Conservation (phyloP, 192 early-diverging fungal genomes). For the Chytriomyces sp. region DNA sequence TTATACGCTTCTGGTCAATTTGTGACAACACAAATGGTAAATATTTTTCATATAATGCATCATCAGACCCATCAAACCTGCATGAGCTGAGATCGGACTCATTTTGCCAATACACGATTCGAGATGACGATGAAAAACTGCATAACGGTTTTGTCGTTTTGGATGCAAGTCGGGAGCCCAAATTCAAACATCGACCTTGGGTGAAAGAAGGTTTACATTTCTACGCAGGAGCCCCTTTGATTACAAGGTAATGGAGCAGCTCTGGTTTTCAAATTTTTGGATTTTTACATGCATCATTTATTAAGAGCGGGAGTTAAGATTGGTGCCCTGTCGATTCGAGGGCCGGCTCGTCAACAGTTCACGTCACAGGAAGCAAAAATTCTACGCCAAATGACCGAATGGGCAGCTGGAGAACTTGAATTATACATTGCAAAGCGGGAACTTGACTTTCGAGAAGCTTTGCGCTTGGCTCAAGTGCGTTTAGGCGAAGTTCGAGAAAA, state of each 20-base stretch:
- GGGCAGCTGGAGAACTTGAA: conserved; percentile 29
- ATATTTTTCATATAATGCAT: neutral
- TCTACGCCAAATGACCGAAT: conserved; percentile 32
- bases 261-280: neutral
- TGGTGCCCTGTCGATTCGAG: conserved; percentile 27
- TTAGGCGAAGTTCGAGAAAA: conserved; percentile 7
- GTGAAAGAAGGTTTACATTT: conserved; percentile 15
- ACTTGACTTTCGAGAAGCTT: neutral
- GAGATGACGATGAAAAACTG: conserved; percentile 2
- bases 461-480: conserved; percentile 2
- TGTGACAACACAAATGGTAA: conserved; percentile 12
- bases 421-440: conserved; percentile 18
- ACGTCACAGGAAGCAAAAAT: conserved; percentile 29
- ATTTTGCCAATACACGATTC: conserved; percentile 33
- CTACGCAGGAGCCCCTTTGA: conserved; percentile 28
- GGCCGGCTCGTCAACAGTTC: conserved; percentile 20
- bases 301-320: conserved; percentile 23
- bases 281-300: neutral
- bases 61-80: neutral
- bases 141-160: conserved; percentile 27
- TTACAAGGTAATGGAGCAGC: conserved; percentile 16
- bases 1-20: conserved; percentile 24
- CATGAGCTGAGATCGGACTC: conserved; percentile 17
- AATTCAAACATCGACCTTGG: conserved; percentile 14
- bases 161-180: conserved; percentile 28